Percentiles rank a stretch among this genome's conserved stretches.
Conservation (phyloP, 2,329 filamentous ascomycete species). For the Exophiala aquamarina region DNA sequence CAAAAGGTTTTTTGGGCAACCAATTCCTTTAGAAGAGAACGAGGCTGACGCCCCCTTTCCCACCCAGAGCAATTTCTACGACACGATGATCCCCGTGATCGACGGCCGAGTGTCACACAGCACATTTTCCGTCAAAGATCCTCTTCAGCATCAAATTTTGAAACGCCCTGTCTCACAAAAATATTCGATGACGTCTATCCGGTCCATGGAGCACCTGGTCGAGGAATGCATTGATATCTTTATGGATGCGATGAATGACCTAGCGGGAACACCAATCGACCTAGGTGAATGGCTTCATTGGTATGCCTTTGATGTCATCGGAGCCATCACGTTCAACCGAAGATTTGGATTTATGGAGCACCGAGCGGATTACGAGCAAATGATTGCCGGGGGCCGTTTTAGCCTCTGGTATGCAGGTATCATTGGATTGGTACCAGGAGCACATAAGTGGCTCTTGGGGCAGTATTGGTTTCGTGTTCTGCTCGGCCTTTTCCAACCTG, state of each 20-base stretch:
- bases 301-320: conserved; percentile 39
- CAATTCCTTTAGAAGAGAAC: conserved; percentile 51
- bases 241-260: too few relatives aligned
- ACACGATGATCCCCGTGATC: too few relatives aligned
- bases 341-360: conserved; percentile 54
- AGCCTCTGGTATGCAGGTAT: conserved; percentile 32
- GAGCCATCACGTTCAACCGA: conserved; percentile 39
- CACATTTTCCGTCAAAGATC: too few relatives aligned
- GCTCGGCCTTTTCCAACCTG: conserved; percentile 37
- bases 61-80: too few relatives aligned
- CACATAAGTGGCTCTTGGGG: conserved; percentile 49
- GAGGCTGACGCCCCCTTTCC: too few relatives aligned
- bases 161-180: too few relatives aligned
- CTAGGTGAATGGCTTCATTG: conserved; percentile 44
- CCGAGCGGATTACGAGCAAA: conserved; percentile 51
- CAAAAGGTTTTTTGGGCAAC: conserved; percentile 59
- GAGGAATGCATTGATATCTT: conserved; percentile 36
- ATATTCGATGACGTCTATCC: conserved; percentile 57
- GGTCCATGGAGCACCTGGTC: conserved; percentile 46
- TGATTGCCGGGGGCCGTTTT: conserved; percentile 54
- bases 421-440: conserved; percentile 38
- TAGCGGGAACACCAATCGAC: conserved; percentile 32
- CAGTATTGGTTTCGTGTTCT: conserved; percentile 51
- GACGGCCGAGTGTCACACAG: too few relatives aligned
- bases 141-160: too few relatives aligned